Evolutionary conservation across 2,329 filamentous ascomycete species (phyloP), one percentile per base, ranked within the genome.

Genomic region (Alternaria hordeiaustralica): DNA sequence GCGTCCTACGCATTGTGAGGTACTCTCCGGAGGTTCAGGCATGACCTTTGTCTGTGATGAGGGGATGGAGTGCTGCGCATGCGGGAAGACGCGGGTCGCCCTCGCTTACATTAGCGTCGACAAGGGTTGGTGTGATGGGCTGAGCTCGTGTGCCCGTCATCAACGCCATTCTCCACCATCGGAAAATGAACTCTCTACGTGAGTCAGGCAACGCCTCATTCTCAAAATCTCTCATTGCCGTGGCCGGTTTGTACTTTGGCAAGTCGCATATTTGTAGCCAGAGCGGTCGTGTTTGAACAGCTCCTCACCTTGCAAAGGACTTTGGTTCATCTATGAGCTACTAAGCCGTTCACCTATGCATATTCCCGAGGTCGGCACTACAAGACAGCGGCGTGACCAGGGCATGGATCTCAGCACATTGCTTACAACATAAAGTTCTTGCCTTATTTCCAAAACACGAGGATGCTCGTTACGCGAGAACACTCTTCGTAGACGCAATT

Each of bases 1-100:
- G 85, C n/a, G 85, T 87, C 66, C 78, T 79, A 72, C 83, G 85
- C 86, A 88, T 88, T 61, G 33, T 68, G 61, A 54, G 30, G 21
- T 53, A 21, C 12, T 23, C 10, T 36, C 36, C 49, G 20, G 20
- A 53, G 30, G 49, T 41, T 53, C 10, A n/a, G 36, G 30, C 49
- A 53, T 53, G 49, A 53, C 49, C 36, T 53, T 33, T 53, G 28
- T 36, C 20, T 28, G 23, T 53, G 28, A n/a, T 21, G 49, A 33
- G 18, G 20, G 23, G 30, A 53, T 12, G 28, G 30, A 33, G 49
- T 28, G 12, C 49, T 13, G 28, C 20, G 49, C 15, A 53, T 21
- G 30, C 49, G 49, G 49, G 15, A 53, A 53, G 49, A 18, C 20
- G 30, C 30, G 49, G 49, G 12, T 41, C 49, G 7, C 20, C 20